Conservation (phyloP, 805 yeast species). For the Barnettozyma wickerhamii region DNA sequence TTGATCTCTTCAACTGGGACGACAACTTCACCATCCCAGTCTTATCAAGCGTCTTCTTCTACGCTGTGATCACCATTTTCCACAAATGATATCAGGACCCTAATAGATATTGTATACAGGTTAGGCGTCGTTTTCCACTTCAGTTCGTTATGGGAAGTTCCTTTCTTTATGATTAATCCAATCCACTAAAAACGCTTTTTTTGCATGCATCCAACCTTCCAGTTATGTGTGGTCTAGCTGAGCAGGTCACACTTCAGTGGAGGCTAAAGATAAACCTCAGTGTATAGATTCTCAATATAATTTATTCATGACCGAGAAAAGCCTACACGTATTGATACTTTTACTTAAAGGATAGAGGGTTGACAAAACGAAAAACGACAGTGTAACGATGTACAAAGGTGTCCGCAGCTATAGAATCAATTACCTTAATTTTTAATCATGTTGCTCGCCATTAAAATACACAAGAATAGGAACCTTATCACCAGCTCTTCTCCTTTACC, state of each 20-base stretch:
- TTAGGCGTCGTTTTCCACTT: background rate
- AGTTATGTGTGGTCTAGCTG: background rate
- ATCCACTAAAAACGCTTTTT: background rate
- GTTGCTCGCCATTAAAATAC: constrained; percentile 7
- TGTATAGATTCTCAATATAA: too few relatives aligned
- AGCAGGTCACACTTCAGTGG: too few relatives aligned
- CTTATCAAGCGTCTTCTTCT: constrained; percentile 64
- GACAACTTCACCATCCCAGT: constrained; percentile 96
- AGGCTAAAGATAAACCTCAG: too few relatives aligned
- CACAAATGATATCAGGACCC: constrained; percentile 14
- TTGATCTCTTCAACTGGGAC: constrained; percentile 72
- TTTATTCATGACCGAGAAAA: too few relatives aligned
- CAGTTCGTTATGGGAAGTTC: constrained; percentile 1
- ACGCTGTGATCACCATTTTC: constrained; percentile 38
- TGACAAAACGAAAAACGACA: too few relatives aligned
- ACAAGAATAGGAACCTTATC: too few relatives aligned
- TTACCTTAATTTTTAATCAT: too few relatives aligned
- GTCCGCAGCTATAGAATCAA: too few relatives aligned
- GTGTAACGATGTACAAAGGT: too few relatives aligned
- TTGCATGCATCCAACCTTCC: background rate
- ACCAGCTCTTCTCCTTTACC: too few relatives aligned
- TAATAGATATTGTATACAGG: background rate
- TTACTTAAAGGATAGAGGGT: too few relatives aligned
- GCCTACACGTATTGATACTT: too few relatives aligned
- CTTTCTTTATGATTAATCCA: background rate